A percentile compares a stretch with the other conserved stretches of the same genome.
These are phyloP conservation scores for Persicaria maculosa DNA, from an alignment of 148 eudicot genomes.

Conservation along the genomic window DNA sequence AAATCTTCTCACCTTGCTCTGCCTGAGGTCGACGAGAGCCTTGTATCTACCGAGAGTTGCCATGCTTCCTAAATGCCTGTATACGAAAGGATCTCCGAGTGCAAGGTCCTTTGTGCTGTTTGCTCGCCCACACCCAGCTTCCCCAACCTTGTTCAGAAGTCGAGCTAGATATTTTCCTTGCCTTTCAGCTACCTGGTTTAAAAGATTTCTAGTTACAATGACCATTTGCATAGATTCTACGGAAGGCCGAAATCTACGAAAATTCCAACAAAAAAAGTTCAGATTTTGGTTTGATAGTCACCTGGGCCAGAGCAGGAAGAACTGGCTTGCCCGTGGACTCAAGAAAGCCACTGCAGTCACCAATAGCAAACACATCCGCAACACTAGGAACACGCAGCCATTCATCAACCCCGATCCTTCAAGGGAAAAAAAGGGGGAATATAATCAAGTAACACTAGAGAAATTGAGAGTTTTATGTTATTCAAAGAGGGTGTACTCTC, in stretches of 20 bases:
- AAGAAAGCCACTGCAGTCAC: conserved; percentile 92
- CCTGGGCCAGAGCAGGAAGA: conserved; percentile 99
- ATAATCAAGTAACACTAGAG: neutral
- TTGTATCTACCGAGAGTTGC: conserved; percentile 95
- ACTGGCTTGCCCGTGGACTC: conserved; percentile 83
- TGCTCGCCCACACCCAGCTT: conserved; percentile 76
- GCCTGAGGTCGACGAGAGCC: conserved; percentile 92
- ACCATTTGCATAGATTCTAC: neutral
- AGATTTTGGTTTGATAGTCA: conserved; percentile 14
- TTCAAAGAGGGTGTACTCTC: neutral
- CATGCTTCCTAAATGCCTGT: conserved; percentile 93
- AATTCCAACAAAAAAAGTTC: neutral
- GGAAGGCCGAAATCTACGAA: neutral
- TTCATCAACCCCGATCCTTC: conserved; percentile 87
- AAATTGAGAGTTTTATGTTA: neutral
- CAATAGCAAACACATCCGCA: conserved; percentile 75
- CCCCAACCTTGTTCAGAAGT: conserved; percentile 58
- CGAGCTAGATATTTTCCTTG: conserved; percentile 81
- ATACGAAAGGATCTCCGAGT: conserved; percentile 65
- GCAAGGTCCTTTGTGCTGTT: conserved; percentile 44
- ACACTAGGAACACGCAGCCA: conserved; percentile 83
- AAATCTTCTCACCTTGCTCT: conserved; percentile 66
- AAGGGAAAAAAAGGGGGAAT: neutral
- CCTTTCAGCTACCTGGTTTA: conserved; percentile 85
- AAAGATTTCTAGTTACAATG: neutral